Evolutionary conservation across 192 early-diverging fungal genomes (phyloP).

Genomic region (Allomyces macrogynus): DNA sequence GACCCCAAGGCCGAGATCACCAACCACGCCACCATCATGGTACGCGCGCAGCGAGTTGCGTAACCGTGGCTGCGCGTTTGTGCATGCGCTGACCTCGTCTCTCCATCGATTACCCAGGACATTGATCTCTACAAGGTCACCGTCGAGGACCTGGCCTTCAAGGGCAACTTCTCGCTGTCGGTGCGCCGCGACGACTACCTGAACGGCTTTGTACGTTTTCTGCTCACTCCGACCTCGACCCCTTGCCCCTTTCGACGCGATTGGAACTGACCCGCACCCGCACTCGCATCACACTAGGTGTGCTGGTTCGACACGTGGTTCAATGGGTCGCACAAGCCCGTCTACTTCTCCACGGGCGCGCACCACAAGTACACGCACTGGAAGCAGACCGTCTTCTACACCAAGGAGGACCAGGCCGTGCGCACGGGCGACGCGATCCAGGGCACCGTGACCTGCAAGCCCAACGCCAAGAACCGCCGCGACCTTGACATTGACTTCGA

Average conservation of each 20-base stretch:
- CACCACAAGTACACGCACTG: constrained; percentile 89
- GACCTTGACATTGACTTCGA: constrained; percentile 79
- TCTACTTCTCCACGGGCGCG: constrained; percentile 62
- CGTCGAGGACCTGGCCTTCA: constrained; percentile 71
- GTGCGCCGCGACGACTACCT: constrained; percentile 65
- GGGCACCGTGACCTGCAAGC: constrained; percentile 42
- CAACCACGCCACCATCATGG: constrained; percentile 32
- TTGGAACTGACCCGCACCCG: too few relatives aligned
- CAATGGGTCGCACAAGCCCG: constrained; percentile 69
- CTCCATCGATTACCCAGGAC: constrained; percentile 8
- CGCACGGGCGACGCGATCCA: constrained; percentile 51
- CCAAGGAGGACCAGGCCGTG: constrained; percentile 44
- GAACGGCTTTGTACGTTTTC: constrained; percentile 63
- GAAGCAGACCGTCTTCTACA: constrained; percentile 99
- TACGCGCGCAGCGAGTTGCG: too few relatives aligned
- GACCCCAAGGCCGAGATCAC: constrained; percentile 67
- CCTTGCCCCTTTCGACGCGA: too few relatives aligned
- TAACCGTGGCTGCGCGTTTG: too few relatives aligned
- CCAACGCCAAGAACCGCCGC: constrained; percentile 71
- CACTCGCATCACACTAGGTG: neutral
- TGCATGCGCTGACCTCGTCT: too few relatives aligned
- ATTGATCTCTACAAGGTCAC: constrained; percentile 68
- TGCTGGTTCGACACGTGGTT: constrained; percentile 96
- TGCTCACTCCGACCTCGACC: too few relatives aligned
- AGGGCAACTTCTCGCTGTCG: constrained; percentile 56